Percentiles rank a stretch among this genome's conserved stretches.
phyloP scores from a whole-genome alignment of 495 filamentous ascomycete genomes.

The Physcia stellaris region DNA sequence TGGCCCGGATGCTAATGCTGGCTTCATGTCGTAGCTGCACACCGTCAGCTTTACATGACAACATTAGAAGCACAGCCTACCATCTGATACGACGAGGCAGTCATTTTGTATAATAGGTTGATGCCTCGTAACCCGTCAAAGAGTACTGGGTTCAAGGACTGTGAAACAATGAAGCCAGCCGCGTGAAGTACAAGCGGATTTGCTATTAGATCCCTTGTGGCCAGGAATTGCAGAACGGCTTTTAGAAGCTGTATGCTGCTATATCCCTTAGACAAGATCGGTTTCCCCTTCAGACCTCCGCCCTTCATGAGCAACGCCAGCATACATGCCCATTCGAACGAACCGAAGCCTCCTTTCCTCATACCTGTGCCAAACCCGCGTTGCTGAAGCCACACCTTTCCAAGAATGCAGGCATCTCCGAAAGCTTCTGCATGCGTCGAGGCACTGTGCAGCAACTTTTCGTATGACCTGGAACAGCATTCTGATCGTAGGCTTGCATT shows the following conservation, averaged over 20 bases:
- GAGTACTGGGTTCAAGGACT: constrained; percentile 28
- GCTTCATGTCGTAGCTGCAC: constrained; percentile 54
- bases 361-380: constrained; percentile 59
- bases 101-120: constrained; percentile 90
- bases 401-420: constrained; percentile 71
- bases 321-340: constrained; percentile 76
- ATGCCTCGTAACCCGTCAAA: constrained; percentile 56
- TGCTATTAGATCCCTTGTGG: constrained; percentile 49
- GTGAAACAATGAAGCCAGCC: constrained; percentile 19
- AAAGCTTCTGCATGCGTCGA: constrained; percentile 55
- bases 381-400: constrained; percentile 78
- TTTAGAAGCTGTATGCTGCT: constrained; percentile 94
- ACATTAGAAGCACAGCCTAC: constrained; percentile 16
- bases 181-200: constrained; percentile 44
- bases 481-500: constrained; percentile 80
- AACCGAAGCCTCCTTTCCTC: constrained; percentile 73
- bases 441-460: constrained; percentile 54
- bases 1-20: constrained; percentile 48
- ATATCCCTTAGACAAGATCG: constrained; percentile 61
- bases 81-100: constrained; percentile 61
- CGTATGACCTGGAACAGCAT: constrained; percentile 52
- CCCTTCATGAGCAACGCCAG: constrained; percentile 71
- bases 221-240: constrained; percentile 70
- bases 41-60: constrained; percentile 10
- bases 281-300: constrained; percentile 52